These are phyloP conservation scores for Bryum argenteum DNA, from an alignment of 225 moss, liverwort and hornwort genomes.

Conservation along the genomic window DNA sequence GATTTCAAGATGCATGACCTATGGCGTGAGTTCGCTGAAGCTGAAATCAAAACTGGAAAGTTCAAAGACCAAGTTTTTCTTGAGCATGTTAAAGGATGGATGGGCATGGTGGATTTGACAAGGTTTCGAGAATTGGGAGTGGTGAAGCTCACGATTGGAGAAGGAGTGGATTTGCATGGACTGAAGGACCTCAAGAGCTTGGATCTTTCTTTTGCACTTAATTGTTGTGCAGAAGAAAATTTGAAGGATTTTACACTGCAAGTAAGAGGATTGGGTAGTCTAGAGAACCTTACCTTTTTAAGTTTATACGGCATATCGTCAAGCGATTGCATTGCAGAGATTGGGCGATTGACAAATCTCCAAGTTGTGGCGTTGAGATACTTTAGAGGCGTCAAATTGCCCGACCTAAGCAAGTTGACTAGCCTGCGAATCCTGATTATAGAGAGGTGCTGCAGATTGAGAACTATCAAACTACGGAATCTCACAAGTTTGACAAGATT, in stretches of 20 bases:
- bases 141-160: not conserved
- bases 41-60: not conserved
- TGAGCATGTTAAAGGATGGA: not conserved
- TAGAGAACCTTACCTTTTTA: not conserved
- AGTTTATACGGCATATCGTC: not conserved
- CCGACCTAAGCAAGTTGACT: not conserved
- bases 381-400: not conserved
- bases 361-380: not conserved
- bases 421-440: not conserved
- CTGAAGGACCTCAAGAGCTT: constrained; percentile 3
- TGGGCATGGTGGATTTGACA: not conserved
- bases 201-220: not conserved
- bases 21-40: not conserved
- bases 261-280: not conserved
- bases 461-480: not conserved
- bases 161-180: not conserved
- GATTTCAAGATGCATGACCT: not conserved
- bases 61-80: not conserved
- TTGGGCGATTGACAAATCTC: not conserved
- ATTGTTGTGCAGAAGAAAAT: too few species aligned
- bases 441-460: not conserved
- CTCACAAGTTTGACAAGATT: not conserved
- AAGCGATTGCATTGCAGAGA: not conserved
- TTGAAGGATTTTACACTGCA: too few species aligned
- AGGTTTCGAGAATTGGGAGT: not conserved